Percentiles rank a stretch among this genome's conserved stretches.
Conservation (phyloP, 202 grass and related monocot genomes). For the Musa balbisiana region DNA sequence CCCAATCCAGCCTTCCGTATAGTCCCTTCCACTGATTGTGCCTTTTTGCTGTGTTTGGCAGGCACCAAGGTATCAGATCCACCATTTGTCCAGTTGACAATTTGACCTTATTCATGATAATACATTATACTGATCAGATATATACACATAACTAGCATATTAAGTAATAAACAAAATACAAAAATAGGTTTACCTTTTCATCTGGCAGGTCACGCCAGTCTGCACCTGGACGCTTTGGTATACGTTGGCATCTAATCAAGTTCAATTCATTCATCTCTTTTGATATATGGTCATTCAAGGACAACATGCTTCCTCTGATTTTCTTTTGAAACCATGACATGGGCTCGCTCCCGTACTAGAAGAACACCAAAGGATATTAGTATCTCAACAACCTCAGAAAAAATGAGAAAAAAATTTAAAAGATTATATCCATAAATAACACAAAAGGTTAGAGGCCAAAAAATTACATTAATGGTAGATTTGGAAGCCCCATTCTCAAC, state of each 20-base stretch:
- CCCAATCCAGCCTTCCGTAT: slow-evolving; percentile 91
- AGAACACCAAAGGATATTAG: slow-evolving; percentile 19
- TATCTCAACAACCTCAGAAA: neutral
- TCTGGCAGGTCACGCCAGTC: slow-evolving; percentile 96
- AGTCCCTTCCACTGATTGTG: slow-evolving; percentile 99
- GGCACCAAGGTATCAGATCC: slow-evolving; percentile 94
- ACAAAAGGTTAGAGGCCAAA: slow-evolving; percentile 19
- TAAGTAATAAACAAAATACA: neutral
- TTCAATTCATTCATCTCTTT: slow-evolving; percentile 99
- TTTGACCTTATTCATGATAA: slow-evolving; percentile 51
- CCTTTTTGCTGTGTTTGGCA: slow-evolving; percentile 95
- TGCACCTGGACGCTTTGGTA: slow-evolving; percentile 79
- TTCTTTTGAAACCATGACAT: slow-evolving; percentile 91
- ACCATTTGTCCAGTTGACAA: slow-evolving; percentile 84
- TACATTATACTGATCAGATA: neutral
- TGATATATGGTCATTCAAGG: slow-evolving; percentile 87
- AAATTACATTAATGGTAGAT: slow-evolving; percentile 56
- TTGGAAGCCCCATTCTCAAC: slow-evolving; percentile 72
- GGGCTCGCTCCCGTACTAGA: slow-evolving; percentile 75
- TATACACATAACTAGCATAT: neutral
- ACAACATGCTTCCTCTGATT: slow-evolving; percentile 57
- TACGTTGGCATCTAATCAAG: slow-evolving; percentile 84
- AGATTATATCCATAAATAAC: neutral
- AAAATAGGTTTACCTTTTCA: slow-evolving; percentile 50
- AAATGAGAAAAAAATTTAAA: neutral